Percentiles rank a stretch among this genome's conserved stretches.
phyloP scores from a whole-genome alignment of 495 filamentous ascomycete genomes.

The Melanomma pulvis-pyrius region DNA sequence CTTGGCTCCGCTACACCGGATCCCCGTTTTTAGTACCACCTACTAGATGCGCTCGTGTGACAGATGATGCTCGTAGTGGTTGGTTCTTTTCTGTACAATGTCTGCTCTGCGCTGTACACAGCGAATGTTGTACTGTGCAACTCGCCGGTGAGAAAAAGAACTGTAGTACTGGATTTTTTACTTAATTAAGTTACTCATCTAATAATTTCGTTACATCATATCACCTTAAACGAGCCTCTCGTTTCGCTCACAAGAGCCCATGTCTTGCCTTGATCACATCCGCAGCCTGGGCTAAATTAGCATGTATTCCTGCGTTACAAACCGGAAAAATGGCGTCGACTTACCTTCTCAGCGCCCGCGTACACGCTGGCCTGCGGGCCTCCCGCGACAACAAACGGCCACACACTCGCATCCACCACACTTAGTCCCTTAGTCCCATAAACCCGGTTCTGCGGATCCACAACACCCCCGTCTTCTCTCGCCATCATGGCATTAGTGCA shows the following conservation, averaged over 20 bases:
- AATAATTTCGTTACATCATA: too few species aligned
- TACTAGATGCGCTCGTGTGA: too few species aligned
- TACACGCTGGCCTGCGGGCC: conserved; percentile 22
- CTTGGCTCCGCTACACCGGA: too few species aligned
- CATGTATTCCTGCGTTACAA: neutral
- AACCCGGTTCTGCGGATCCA: conserved; percentile 11
- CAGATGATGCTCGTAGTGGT: too few species aligned
- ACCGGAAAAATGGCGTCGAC: neutral
- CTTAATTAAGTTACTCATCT: neutral
- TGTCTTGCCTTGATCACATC: neutral
- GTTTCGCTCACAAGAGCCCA: neutral
- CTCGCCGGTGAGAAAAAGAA: too few species aligned
- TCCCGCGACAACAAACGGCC: conserved; percentile 8
- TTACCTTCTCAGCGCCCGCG: conserved; percentile 23
- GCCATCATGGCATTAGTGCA: conserved; percentile 23
- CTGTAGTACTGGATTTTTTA: neutral
- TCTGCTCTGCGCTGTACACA: too few species aligned
- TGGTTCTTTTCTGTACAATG: too few species aligned
- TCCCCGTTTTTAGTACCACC: too few species aligned
- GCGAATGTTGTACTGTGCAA: too few species aligned
- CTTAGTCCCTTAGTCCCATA: conserved; percentile 18
- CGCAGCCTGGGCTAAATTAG: neutral
- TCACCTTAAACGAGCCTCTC: too few species aligned
- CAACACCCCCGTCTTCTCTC: conserved; percentile 20
- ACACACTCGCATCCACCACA: conserved; percentile 25